These are phyloP conservation scores for Multifurca ochricompacta DNA, from an alignment of 768 basidiomycete species.

Conservation along the genomic window DNA sequence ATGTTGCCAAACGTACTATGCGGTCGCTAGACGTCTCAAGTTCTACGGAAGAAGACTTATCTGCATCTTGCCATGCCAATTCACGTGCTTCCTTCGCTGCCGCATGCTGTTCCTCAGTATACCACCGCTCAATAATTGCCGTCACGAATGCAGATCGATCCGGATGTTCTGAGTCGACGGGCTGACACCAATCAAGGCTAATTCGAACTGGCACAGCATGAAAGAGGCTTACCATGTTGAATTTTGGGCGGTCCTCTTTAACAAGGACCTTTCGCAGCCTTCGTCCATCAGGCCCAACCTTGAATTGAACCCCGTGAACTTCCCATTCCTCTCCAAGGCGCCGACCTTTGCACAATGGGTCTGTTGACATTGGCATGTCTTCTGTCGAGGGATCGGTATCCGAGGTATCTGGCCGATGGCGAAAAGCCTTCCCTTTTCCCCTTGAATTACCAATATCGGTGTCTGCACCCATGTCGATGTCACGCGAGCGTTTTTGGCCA, in stretches of 20 bases:
- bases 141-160: conserved; percentile 61
- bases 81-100: conserved; percentile 52
- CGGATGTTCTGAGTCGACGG: conserved; percentile 69
- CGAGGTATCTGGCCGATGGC: conserved; percentile 48
- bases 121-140: conserved; percentile 73
- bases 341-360: conserved; percentile 47
- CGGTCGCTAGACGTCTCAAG: conserved; percentile 35
- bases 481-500: conserved; percentile 64
- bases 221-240: conserved; percentile 54
- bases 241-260: conserved; percentile 62
- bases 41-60: conserved; percentile 35
- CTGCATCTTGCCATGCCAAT: conserved; percentile 60
- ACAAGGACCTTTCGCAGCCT: conserved; percentile 62
- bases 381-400: conserved; percentile 42
- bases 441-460: conserved; percentile 35
- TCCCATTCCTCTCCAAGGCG: conserved; percentile 74
- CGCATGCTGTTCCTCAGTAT: conserved; percentile 65
- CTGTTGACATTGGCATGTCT: conserved; percentile 39
- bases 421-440: conserved; percentile 30
- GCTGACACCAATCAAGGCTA: conserved; percentile 36
- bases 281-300: conserved; percentile 63
- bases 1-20: background rate
- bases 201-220: background rate
- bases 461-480: conserved; percentile 32
- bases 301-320: conserved; percentile 58